A percentile compares a stretch with the other conserved stretches of the same genome.
Conservation (phyloP, 352 stramenopile species). For the Pythium volutum region DNA sequence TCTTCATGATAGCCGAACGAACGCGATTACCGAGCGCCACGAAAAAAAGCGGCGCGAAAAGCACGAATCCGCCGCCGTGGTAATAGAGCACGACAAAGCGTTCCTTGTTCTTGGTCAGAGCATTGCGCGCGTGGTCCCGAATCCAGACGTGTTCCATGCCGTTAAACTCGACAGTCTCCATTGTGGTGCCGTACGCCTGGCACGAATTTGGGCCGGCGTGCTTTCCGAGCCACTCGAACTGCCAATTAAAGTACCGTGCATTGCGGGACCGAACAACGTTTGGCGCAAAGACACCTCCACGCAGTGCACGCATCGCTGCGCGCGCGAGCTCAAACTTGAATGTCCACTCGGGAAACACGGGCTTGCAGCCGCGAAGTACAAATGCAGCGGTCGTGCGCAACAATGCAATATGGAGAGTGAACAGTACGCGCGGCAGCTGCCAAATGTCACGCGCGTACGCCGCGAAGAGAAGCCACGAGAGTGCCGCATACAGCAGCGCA, state of each 20-base stretch:
- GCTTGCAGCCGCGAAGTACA: conserved; percentile 3
- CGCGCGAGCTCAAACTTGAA: conserved; percentile 20
- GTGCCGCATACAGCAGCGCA: neutral
- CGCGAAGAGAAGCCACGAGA: conserved; percentile 13
- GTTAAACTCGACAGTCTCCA: conserved; percentile 12
- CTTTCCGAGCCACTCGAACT: conserved; percentile 10
- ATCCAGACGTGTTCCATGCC: conserved; percentile 22
- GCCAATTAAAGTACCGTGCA: conserved; percentile 12
- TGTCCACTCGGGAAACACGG: conserved; percentile 21
- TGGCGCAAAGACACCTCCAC: conserved; percentile 5
- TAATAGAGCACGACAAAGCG: conserved; percentile 38
- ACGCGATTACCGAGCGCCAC: conserved; percentile 44
- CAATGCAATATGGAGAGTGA: conserved; percentile 9
- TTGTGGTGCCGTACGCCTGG: conserved; percentile 6
- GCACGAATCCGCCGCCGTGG: conserved; percentile 37
- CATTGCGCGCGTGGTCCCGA: conserved; percentile 5
- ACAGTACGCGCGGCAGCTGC: conserved; percentile 16
- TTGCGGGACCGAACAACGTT: conserved; percentile 15
- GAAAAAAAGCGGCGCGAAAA: conserved; percentile 38
- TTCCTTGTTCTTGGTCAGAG: conserved; percentile 2
- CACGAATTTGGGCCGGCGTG: conserved; percentile 1
- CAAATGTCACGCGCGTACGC: conserved; percentile 17
- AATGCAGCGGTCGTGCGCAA: conserved; percentile 4
- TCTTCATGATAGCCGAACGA: conserved; percentile 8
- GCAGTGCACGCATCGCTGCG: conserved; percentile 12